A percentile compares a stretch with the other conserved stretches of the same genome.
phyloP scores from a whole-genome alignment of 192 early-diverging fungal genomes.

The Podochytrium sp. region DNA sequence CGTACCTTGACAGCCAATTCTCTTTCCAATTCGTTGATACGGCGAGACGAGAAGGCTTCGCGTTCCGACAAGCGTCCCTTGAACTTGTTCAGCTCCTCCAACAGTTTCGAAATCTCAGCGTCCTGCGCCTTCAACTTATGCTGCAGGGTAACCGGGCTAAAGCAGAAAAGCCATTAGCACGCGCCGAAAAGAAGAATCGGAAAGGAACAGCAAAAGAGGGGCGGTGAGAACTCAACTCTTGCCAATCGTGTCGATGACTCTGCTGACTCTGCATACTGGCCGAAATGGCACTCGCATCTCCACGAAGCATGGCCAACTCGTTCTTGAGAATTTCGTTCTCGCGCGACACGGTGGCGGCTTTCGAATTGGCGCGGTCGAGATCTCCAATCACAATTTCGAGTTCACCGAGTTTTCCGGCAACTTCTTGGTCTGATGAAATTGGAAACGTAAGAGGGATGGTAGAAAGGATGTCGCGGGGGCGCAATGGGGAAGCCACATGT shows the following conservation, averaged over 20 bases:
- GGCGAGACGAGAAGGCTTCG: slow-evolving; percentile 40
- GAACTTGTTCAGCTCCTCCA: slow-evolving; percentile 50
- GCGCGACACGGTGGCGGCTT: slow-evolving; percentile 66
- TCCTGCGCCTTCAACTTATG: slow-evolving; percentile 34
- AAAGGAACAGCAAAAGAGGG: background rate
- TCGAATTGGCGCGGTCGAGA: slow-evolving; percentile 78
- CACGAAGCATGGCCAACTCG: slow-evolving; percentile 20
- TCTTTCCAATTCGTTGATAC: slow-evolving; percentile 51
- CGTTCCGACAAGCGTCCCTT: slow-evolving; percentile 44
- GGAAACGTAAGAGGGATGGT: too few species aligned
- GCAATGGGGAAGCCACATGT: too few species aligned
- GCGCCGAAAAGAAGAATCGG: too few species aligned
- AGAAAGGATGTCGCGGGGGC: too few species aligned
- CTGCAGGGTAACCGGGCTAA: slow-evolving; percentile 17
- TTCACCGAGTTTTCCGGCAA: slow-evolving; percentile 80
- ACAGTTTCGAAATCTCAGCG: slow-evolving; percentile 47
- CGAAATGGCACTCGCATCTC: background rate
- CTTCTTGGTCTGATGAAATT: slow-evolving; percentile 64
- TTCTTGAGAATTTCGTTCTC: slow-evolving; percentile 57
- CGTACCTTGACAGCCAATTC: slow-evolving; percentile 42
- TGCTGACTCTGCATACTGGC: background rate
- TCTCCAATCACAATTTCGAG: slow-evolving; percentile 88
- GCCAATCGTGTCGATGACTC: background rate
- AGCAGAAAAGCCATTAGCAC: background rate
- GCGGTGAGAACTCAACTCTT: slow-evolving; percentile 21